These are phyloP conservation scores for Russula ochroleuca DNA, from an alignment of 768 basidiomycete species.

Conservation along the genomic window DNA sequence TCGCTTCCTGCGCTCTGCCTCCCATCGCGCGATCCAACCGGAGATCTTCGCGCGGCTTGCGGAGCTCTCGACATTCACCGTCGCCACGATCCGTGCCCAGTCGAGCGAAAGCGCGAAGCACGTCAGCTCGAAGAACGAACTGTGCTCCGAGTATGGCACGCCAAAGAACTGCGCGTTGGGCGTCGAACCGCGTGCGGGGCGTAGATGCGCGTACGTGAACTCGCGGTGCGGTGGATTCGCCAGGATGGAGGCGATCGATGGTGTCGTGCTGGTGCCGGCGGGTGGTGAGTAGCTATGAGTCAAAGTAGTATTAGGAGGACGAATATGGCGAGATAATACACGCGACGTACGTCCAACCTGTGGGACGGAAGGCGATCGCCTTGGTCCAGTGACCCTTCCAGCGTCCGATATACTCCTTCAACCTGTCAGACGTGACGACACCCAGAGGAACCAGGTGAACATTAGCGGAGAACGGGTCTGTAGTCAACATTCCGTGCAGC, in stretches of 20 bases:
- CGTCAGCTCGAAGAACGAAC: constrained; percentile 91
- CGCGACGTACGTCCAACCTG: constrained; percentile 88
- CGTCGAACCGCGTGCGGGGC: constrained; percentile 67
- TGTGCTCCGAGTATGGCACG: constrained; percentile 93
- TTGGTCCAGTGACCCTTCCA: constrained; percentile 68
- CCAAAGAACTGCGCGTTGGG: constrained; percentile 68
- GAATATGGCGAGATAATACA: not conserved
- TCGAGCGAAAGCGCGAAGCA: constrained; percentile 89
- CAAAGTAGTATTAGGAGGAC: constrained; percentile 1
- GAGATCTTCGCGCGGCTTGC: constrained; percentile 77
- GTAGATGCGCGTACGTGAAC: constrained; percentile 68
- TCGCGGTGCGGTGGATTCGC: constrained; percentile 56
- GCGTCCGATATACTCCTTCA: constrained; percentile 71
- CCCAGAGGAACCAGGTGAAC: constrained; percentile 85
- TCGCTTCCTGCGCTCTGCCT: constrained; percentile 66
- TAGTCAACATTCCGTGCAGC: constrained; percentile 69
- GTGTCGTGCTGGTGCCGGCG: constrained; percentile 55
- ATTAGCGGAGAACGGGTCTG: constrained; percentile 66
- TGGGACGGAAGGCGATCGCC: constrained; percentile 83
- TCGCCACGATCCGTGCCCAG: constrained; percentile 89
- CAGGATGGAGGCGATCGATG: constrained; percentile 67
- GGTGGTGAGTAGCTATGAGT: constrained; percentile 58
- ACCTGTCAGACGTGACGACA: constrained; percentile 67
- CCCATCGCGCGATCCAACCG: constrained; percentile 88
- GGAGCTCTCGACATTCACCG: constrained; percentile 82